These are phyloP conservation scores for Globisporangium echinulatum DNA, from an alignment of 352 stramenopile species.

Conservation along the genomic window DNA sequence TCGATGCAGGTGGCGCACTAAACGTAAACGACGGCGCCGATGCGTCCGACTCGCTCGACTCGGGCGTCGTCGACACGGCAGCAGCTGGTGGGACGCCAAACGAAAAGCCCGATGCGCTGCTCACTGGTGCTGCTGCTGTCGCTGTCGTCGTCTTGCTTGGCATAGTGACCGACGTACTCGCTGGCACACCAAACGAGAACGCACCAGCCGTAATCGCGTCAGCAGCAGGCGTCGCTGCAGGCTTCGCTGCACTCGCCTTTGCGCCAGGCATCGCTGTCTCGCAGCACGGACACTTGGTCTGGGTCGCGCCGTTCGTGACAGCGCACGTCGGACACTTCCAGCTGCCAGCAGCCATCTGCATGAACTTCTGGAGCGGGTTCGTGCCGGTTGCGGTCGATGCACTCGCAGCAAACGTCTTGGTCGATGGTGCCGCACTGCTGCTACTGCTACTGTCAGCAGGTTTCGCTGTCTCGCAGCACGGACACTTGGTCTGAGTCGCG, in stretches of 20 bases:
- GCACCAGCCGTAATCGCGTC: constrained; percentile 12
- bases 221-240: neutral
- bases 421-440: constrained; percentile 1
- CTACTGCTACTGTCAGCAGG: neutral
- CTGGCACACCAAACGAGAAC: constrained; percentile 25
- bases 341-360: constrained; percentile 55
- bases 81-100: constrained; percentile 16
- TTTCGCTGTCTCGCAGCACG: constrained; percentile 69
- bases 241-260: neutral
- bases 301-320: constrained; percentile 51
- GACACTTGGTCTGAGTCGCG: constrained; percentile 51
- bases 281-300: constrained; percentile 75
- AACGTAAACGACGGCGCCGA: constrained; percentile 45
- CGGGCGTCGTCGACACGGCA: neutral
- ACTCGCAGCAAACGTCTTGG: constrained; percentile 1
- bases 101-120: constrained; percentile 17
- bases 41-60: constrained; percentile 14
- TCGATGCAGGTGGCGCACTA: constrained; percentile 26
- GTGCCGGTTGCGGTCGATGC: constrained; percentile 9
- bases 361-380: constrained; percentile 37
- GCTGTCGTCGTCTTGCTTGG: constrained; percentile 3
- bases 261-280: constrained; percentile 46
- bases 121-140: constrained; percentile 1
- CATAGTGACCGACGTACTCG: neutral
- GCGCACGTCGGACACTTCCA: constrained; percentile 81